Conservation (phyloP, 1,284 basidiomycete genomes). For the Cryptococcus sp. region DNA sequence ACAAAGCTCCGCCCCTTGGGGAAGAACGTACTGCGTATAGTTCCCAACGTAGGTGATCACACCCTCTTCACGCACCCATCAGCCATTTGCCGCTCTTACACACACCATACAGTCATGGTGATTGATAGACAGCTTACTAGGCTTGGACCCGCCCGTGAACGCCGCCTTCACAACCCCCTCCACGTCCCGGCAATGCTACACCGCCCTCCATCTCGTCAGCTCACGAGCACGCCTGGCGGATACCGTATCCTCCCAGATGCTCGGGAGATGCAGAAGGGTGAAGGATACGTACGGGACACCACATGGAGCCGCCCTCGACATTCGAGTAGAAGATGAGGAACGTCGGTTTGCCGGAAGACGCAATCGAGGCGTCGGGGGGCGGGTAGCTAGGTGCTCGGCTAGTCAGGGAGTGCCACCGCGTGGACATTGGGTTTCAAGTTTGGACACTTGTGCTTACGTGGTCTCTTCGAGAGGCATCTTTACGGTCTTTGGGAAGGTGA, state of each 20-base stretch:
- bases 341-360: background rate
- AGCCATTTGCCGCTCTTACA: no score
- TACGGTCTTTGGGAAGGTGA: background rate
- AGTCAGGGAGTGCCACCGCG: background rate
- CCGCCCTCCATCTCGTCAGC: no score
- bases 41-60: conserved; percentile 18
- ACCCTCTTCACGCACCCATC: conserved; percentile 3
- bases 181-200: conserved; percentile 20
- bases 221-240: no score
- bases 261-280: no score
- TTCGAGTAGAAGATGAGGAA: conserved; percentile 16
- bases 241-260: no score
- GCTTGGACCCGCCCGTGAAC: conserved; percentile 14
- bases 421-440: background rate
- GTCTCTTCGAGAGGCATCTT: conserved; percentile 9
- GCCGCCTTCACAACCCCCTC: conserved; percentile 15
- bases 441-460: background rate
- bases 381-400: conserved; percentile 17
- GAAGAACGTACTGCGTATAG: conserved; percentile 12
- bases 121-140: no score
- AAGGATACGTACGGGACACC: conserved; percentile 13
- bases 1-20: no score
- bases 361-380: conserved; percentile 8
- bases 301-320: conserved; percentile 9
- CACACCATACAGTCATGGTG: no score